These are phyloP conservation scores for Nicotiana sylvestris DNA, from an alignment of 257 asterid genomes.

Conservation along the genomic window DNA sequence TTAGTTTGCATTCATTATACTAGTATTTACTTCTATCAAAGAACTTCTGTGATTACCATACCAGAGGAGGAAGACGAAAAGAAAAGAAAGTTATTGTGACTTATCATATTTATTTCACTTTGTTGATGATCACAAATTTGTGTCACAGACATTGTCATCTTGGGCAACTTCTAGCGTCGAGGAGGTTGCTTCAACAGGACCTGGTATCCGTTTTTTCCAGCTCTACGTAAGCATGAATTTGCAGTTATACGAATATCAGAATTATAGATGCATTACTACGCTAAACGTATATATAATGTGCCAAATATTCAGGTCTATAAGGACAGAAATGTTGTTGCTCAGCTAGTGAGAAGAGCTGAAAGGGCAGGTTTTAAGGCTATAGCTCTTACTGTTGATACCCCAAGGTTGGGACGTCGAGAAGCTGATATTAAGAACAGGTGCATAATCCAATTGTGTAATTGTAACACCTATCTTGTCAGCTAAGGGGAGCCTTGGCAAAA, in stretches of 20 bases:
- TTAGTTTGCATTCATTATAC: too few species aligned
- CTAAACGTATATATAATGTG: background rate
- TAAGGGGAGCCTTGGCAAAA: background rate
- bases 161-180: slow-evolving; percentile 67
- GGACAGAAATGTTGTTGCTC: slow-evolving; percentile 82
- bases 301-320: slow-evolving; percentile 56
- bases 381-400: slow-evolving; percentile 89
- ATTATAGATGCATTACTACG: background rate
- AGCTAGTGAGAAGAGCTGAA: slow-evolving; percentile 90
- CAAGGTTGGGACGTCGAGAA: slow-evolving; percentile 83
- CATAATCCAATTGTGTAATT: background rate
- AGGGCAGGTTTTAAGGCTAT: slow-evolving; percentile 94
- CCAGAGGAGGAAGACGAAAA: too few species aligned
- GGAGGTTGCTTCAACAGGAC: slow-evolving; percentile 80
- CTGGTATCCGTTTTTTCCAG: slow-evolving; percentile 50
- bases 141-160: slow-evolving; percentile 64
- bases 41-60: too few species aligned
- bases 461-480: background rate
- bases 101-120: background rate
- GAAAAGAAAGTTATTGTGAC: too few species aligned
- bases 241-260: background rate
- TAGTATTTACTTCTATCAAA: too few species aligned
- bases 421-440: slow-evolving; percentile 90
- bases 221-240: slow-evolving; percentile 32
- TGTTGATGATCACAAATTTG: slow-evolving; percentile 14